Base-by-base conservation (phyloP, 2,329 filamentous ascomycete species). In the Epichloe scottii region DNA sequence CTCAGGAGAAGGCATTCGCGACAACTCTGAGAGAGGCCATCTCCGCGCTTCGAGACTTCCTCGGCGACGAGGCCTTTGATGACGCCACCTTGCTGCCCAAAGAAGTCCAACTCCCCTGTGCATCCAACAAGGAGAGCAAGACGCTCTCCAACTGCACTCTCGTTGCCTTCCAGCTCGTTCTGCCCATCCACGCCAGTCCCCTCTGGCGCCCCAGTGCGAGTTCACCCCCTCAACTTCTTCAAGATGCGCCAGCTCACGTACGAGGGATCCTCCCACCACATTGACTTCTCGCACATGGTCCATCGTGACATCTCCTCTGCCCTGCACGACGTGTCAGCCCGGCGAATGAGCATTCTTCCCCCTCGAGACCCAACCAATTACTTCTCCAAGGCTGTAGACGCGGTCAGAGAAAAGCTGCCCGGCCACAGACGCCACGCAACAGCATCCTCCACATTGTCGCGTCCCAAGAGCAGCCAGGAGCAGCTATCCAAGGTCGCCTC, bases 151-250 rank as follows among this genome's bases (percentile, higher is more conserved):
- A 35, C 5, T 56, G 55, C 42, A 59, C 62, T 2, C 63, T 82
- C 57, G 69, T 81, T 34, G 64, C 76, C n/a, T 78, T 86, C 61
- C 75, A 75, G 44, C 67, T 81, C 15, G 74, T 86, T 41, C 75
- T 82, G 17, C 78, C 78, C 1, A 78, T 86, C 30, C 78, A 85
- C 56, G 71, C 72, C 15, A 72, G 71, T 35, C 63, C 77, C 8
- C 67, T 68, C 2, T n/a, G n/a, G 73, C 74, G 21, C 67, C 74
- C 1, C 72, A 73, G 30, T 76, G 78, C 59, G 71, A 75, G 51
- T 84, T 84, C 56, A 71, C 77, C 81, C 84, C 0, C 67, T 86
- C 33, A 75, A 68, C 43, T 80, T 87, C 56, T 86, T 87, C 68
- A 81, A 78, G 56, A 70, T 77, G 7, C 81, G 82, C 52, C 84